Evolutionary conservation across 306 rosid genomes (phyloP).

Genomic region (Trichosanthes cucumerina): DNA sequence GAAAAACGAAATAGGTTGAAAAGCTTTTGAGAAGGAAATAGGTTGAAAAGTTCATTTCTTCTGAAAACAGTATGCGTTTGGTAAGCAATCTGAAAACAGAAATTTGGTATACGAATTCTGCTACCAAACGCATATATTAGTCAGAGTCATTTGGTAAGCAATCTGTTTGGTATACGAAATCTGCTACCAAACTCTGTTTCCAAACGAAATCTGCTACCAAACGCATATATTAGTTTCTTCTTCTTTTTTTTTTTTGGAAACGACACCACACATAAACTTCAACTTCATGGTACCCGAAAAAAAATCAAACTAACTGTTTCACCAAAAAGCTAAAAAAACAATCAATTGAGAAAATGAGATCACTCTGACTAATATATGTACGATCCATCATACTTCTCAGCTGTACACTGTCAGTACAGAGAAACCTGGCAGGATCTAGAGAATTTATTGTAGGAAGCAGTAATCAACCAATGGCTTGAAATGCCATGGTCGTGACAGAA

Average conservation of each 20-base stretch:
- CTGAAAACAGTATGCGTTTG: too few relatives aligned
- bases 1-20: neutral
- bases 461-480: constrained; percentile 51
- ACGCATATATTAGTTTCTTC: too few relatives aligned
- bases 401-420: constrained; percentile 99
- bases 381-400: constrained; percentile 98
- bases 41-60: too few relatives aligned
- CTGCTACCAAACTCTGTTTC: too few relatives aligned
- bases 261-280: neutral
- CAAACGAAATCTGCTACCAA: too few relatives aligned
- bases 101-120: too few relatives aligned
- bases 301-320: neutral
- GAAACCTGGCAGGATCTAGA: constrained; percentile 96
- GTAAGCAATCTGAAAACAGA: too few relatives aligned
- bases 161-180: too few relatives aligned
- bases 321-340: constrained; percentile 5
- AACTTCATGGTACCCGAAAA: neutral
- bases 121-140: too few relatives aligned
- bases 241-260: neutral
- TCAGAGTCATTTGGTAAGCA: too few relatives aligned
- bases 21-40: neutral
- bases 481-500: constrained; percentile 53
- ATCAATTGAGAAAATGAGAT: neutral
- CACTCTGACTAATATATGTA: constrained; percentile 25
- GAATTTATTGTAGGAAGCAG: constrained; percentile 68